Evolutionary conservation across 495 filamentous ascomycete genomes (phyloP).

Genomic region (Xylaria castorea): DNA sequence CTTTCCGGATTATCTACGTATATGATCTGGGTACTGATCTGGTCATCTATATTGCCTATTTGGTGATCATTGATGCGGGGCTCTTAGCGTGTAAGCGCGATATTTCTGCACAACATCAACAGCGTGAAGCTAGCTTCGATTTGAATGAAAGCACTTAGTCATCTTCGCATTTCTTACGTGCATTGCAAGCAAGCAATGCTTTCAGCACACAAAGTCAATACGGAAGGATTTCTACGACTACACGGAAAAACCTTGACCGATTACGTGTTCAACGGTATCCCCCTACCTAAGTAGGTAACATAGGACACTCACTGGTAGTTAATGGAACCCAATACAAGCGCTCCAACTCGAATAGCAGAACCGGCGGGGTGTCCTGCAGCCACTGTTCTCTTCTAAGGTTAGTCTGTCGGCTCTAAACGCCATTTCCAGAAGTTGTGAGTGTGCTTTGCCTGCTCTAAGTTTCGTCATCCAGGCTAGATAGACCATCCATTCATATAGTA

Average conservation of each 20-base stretch:
- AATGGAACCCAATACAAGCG: neutral
- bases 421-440: neutral
- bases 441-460: neutral
- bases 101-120: conserved; percentile 16
- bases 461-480: neutral
- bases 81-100: conserved; percentile 10
- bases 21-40: neutral
- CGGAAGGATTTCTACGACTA: neutral
- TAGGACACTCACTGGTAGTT: neutral
- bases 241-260: neutral
- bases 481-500: neutral
- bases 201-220: neutral
- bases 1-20: neutral
- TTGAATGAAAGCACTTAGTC: neutral
- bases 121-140: neutral
- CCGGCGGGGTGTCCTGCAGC: neutral
- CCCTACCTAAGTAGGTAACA: no score
- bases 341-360: neutral
- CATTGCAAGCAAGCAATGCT: neutral
- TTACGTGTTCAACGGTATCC: neutral
- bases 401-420: conserved; percentile 7
- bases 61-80: conserved; percentile 6
- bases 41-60: conserved; percentile 9
- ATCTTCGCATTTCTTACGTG: conserved; percentile 17
- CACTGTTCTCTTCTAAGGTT: neutral